Conservation (phyloP, 2,329 filamentous ascomycete species). For the Ophiostoma australiae region DNA sequence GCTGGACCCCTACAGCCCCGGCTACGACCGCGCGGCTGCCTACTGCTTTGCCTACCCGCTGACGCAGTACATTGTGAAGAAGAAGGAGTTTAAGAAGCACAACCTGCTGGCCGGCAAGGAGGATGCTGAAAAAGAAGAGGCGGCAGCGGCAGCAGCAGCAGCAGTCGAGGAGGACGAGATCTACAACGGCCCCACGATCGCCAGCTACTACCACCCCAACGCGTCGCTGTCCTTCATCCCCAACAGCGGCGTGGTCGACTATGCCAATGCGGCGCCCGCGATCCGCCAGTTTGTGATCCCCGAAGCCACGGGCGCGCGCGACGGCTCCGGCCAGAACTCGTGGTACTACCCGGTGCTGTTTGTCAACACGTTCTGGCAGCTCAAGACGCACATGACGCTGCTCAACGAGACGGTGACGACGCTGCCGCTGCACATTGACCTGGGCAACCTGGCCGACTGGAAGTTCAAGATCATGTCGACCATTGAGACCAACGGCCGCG, state of each 20-base stretch:
- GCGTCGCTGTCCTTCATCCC: conserved; percentile 84
- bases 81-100: conserved; percentile 80
- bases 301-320: conserved; percentile 74
- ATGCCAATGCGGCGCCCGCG: conserved; percentile 63
- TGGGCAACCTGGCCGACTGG: conserved; percentile 80
- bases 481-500: conserved; percentile 82
- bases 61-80: conserved; percentile 86
- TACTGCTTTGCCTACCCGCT: conserved; percentile 80
- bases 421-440: conserved; percentile 74
- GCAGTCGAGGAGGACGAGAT: conserved; percentile 31
- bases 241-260: conserved; percentile 66
- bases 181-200: conserved; percentile 58
- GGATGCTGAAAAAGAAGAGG: conserved; percentile 48
- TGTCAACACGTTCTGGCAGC: conserved; percentile 95
- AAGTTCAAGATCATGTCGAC: conserved; percentile 82
- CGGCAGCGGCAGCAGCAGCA: too few relatives aligned
- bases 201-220: conserved; percentile 92
- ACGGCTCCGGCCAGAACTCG: conserved; percentile 76
- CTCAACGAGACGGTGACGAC: conserved; percentile 84
- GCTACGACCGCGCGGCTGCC: conserved; percentile 70
- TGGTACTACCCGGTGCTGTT: conserved; percentile 93
- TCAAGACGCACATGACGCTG: conserved; percentile 83
- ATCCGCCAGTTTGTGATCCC: conserved; percentile 72
- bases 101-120: conserved; percentile 66
- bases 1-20: conserved; percentile 67